Base-by-base conservation (phyloP, 129 eudicot genomes). In the Helianthus tuberosus region DNA sequence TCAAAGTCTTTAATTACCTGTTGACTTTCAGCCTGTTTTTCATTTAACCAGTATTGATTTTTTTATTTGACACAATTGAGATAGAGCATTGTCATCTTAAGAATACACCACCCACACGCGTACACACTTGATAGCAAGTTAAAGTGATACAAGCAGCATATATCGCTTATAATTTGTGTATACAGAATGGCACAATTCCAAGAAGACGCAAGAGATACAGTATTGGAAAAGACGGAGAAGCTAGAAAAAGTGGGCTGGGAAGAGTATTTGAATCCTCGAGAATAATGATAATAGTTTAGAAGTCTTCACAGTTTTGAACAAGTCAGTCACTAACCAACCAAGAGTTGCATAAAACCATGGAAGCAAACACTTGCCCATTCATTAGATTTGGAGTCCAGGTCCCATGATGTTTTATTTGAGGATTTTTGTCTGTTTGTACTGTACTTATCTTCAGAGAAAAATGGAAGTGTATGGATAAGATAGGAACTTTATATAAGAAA, bases 161-260 rank as follows among this genome's bases (percentile, higher is more conserved):
- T 35, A 65, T 27, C 12, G 65, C 14, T 25, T 23, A 27, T 54
- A 4, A 49, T 29, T 79, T 70, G 11, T 17, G 1, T 74, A n/a
- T 52, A 69, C 85, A 94, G 97, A 79, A 94, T 89, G 96, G 81
- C 83, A 3, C 90, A 94, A 53, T 94, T 91, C 72, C 91, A 82
- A 72, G 99, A 94, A 83, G 94, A 91, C 57, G 81, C 88, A 27
- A 82, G 88, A 79, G 85, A 91, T 62, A 75, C 82, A 13, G 97
- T 91, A 3, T 60, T 94, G 75, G 91, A 73, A 15, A 94, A 94
- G 81, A 89, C 85, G 49, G 87, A 88, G 8, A 94, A 80, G 82
- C 86, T 94, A 67, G 87, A 85, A 71, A 87, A 86, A 75, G 89
- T 71, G 44, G 97, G 99, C 2, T 91, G 97, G 96, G 97, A 91